Base-by-base conservation (phyloP, 176 grass and related monocot species). In the Eremochloa ophiuroides region DNA sequence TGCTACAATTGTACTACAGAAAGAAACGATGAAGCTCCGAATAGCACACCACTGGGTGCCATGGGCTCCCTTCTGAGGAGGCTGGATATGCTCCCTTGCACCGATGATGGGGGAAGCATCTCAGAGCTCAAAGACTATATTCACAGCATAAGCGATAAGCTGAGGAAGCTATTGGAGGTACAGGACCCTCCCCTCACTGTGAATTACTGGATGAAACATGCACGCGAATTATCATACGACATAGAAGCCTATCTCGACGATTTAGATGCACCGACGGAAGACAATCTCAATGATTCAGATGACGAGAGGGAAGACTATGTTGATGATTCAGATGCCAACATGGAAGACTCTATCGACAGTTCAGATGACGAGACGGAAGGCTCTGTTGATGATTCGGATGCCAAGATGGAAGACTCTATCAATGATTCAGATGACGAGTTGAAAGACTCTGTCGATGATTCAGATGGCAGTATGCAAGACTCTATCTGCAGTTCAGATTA, bases 201-300 rank as follows among this genome's bases (percentile, higher is more conserved):
- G 61, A 46, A 13, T 22, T 79, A 33, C 42, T 79, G 76, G 76
- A 79, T 16, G 61, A 79, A 66, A 12, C 40, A 50, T 0, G 76
- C 25, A 29, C 76, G 76, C 3, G 61, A 79, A 7, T 12, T 79
- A 20, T 66, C 62, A 11, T 50, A 79, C 20, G 62, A 79, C 42
- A 48, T 79, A 42, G 76, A 50, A 29, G 62, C 66, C 39, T 66
- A 18, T 14, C 29, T 13, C 7, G 76, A 78, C 76, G 17, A 14
- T 6, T 9, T 78, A 16, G 1, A 38, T 38, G 37, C 37, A 38
- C 37, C 5, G 37, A 38, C 37, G 37, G 37, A 38, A 38, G 4
- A 38, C 37, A 38, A 6, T 38, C 3, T 38, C 37, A 38, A 38
- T 6, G 37, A 38, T 38, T 7, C 37, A 38, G 37, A 38, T 38